Evolutionary conservation across 345 rosid species (phyloP), one percentile per base, ranked within the genome.

Genomic region (Heritiera fomes): DNA sequence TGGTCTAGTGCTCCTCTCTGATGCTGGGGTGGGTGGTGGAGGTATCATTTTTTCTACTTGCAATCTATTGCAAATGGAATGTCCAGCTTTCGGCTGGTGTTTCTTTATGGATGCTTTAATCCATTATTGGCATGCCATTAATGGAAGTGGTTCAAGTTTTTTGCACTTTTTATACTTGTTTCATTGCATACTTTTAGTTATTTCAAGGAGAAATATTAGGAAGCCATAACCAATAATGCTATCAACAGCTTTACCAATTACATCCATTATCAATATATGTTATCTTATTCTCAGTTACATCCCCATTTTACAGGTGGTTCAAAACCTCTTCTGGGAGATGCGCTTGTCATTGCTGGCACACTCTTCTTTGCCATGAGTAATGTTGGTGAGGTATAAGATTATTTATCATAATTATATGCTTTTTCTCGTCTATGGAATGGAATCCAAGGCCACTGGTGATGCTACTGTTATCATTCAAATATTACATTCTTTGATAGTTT

Each of bases 1-100:
- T 41, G 91, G 91, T 28, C 71, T 91, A 18, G 93, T 88, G 61
- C 80, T 88, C 49, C 80, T 91, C 45, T 91, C 93, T 11, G 93
- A 91, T 81, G 83, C 90, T 0, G 89, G 87, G 15, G 85, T 86
- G 40, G 83, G 87, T 63, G 95, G 90, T 59, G 88, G 87, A 91
- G 91, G 91, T 89, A 61, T 79, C 5, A 20, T 65, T 65, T 71
- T 47, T 63, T 34, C 75, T 13, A 10, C 10, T 53, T 18, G 73
- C n/a, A 13, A 56, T 30, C 34, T 4, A 53, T n/a, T 53, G 58
- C 58, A 53, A 53, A 53, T 15, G 58, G n/a, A 15, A 53, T 53
- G 58, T 15, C 58, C n/a, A 53, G 58, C 58, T 53, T 53, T 53
- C 1, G 0, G 58, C 58, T 53, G 17, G 0, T 28, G 4, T 15